These are phyloP conservation scores for Gossypium gossypioides DNA, from an alignment of 441 rosid species.

Conservation along the genomic window DNA sequence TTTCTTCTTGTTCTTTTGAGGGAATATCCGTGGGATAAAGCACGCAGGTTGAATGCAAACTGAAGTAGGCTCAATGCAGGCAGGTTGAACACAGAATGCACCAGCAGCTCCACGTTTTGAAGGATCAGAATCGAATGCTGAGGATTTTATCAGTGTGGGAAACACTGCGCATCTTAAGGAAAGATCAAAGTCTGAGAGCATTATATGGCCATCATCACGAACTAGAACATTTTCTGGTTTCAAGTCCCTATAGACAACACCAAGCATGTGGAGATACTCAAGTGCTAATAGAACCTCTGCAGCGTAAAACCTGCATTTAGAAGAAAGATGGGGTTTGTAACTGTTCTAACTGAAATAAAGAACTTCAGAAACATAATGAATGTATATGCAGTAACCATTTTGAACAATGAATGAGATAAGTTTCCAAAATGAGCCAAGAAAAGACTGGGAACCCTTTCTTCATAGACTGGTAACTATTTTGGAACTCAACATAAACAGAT, in stretches of 20 bases:
- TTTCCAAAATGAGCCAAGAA: background rate
- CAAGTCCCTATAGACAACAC: conserved; percentile 90
- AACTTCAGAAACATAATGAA: no score
- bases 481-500: background rate
- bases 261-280: conserved; percentile 97
- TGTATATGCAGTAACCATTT: background rate
- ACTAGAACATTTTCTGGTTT: conserved; percentile 95
- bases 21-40: conserved; percentile 69
- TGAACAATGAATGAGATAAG: background rate
- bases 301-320: conserved; percentile 61
- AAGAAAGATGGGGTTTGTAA: conserved; percentile 5
- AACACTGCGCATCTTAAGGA: conserved; percentile 81
- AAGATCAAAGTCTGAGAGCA: conserved; percentile 97
- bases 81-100: conserved; percentile 67
- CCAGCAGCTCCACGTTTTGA: conserved; percentile 18
- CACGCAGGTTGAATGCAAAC: conserved; percentile 79
- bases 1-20: conserved; percentile 73
- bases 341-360: background rate
- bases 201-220: conserved; percentile 94
- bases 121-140: conserved; percentile 20
- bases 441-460: background rate
- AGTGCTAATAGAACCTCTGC: conserved; percentile 89
- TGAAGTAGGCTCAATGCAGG: conserved; percentile 34
- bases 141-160: conserved; percentile 70
- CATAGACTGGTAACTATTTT: background rate